Conservation (phyloP, 148 eudicot species). For the Chenopodium suecicum region DNA sequence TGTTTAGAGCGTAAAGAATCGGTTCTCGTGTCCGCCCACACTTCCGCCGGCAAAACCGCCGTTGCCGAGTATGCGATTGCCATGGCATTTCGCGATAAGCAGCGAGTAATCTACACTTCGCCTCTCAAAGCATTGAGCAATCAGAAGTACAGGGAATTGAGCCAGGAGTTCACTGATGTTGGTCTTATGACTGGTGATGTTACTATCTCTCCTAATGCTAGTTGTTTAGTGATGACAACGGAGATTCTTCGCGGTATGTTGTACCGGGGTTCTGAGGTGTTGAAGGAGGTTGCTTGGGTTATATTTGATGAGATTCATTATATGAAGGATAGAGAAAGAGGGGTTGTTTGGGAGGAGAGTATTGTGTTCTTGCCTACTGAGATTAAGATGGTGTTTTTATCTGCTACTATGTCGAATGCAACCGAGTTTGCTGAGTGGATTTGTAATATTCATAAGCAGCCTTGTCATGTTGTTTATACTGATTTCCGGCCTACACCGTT, state of each 20-base stretch:
- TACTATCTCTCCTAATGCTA: conserved; percentile 82
- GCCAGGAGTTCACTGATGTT: conserved; percentile 82
- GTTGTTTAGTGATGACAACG: conserved; percentile 94
- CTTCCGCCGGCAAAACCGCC: conserved; percentile 93
- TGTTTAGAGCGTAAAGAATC: conserved; percentile 89
- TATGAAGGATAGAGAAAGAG: conserved; percentile 97
- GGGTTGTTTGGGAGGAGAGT: conserved; percentile 99
- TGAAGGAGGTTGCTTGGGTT: conserved; percentile 98
- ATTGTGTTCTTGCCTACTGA: conserved; percentile 85
- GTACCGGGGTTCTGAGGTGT: conserved; percentile 83
- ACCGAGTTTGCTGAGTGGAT: conserved; percentile 99
- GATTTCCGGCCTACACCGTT: conserved; percentile 95
- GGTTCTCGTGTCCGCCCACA: conserved; percentile 86
- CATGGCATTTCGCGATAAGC: conserved; percentile 79
- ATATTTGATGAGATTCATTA: conserved; percentile 96
- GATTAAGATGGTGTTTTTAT: conserved; percentile 94
- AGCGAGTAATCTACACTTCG: conserved; percentile 87
- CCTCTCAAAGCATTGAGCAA: conserved; percentile 90
- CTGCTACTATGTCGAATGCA: conserved; percentile 97
- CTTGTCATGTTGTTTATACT: conserved; percentile 98
- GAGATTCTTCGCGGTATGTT: conserved; percentile 97
- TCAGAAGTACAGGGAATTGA: conserved; percentile 86
- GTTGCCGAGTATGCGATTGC: conserved; percentile 98
- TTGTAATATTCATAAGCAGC: conserved; percentile 91
- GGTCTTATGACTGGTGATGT: conserved; percentile 98